These are phyloP conservation scores for Xylariaceae sp. DNA, from an alignment of 2,329 filamentous ascomycete genomes.

Conservation along the genomic window DNA sequence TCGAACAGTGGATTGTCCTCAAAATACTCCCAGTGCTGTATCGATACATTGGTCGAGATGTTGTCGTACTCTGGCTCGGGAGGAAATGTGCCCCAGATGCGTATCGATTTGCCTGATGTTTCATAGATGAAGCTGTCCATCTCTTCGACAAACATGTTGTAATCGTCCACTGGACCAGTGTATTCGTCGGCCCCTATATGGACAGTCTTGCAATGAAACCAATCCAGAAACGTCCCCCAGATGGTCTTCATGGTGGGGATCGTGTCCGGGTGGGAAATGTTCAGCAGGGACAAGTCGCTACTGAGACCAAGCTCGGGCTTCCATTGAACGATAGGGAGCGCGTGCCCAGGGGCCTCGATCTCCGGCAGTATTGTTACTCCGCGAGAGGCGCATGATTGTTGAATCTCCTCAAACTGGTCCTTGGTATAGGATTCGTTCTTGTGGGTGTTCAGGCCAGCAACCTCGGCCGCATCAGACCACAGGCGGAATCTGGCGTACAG, in stretches of 20 bases:
- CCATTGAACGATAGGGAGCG: constrained; percentile 50
- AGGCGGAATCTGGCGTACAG: constrained; percentile 50
- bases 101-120: constrained; percentile 34
- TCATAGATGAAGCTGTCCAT: constrained; percentile 38
- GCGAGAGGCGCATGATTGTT: constrained; percentile 41
- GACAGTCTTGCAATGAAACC: constrained; percentile 48
- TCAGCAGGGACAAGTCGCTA: constrained; percentile 41
- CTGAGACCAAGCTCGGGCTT: constrained; percentile 45
- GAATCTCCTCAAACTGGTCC: constrained; percentile 43
- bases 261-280: constrained; percentile 46
- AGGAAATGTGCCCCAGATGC: constrained; percentile 51
- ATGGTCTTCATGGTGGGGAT: constrained; percentile 45
- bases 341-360: constrained; percentile 52
- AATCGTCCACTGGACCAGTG: constrained; percentile 35
- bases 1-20: constrained; percentile 41
- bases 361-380: constrained; percentile 53
- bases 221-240: constrained; percentile 45
- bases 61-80: constrained; percentile 30
- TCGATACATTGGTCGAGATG: constrained; percentile 36
- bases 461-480: constrained; percentile 37
- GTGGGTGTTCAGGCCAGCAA: constrained; percentile 42
- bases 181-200: constrained; percentile 53
- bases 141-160: constrained; percentile 45
- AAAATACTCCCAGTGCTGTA: constrained; percentile 49
- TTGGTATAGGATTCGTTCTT: constrained; percentile 48